A percentile compares a stretch with the other conserved stretches of the same genome.
Evolutionary conservation across 148 eudicot genomes (phyloP).

Genomic region (Cornus kousa): DNA sequence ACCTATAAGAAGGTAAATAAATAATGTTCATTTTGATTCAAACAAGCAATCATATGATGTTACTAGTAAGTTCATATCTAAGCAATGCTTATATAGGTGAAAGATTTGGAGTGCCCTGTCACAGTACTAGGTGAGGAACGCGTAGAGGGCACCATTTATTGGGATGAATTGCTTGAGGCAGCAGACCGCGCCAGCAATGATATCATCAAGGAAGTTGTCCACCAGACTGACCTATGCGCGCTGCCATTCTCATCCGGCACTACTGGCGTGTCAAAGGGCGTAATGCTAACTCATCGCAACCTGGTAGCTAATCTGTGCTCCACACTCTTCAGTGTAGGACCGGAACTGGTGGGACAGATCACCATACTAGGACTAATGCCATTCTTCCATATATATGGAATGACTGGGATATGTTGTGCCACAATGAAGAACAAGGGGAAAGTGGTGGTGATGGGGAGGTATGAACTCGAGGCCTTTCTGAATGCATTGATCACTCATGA

Average conservation of each 20-base stretch:
- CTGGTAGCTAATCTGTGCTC: conserved; percentile 85
- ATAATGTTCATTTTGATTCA: too few relatives aligned
- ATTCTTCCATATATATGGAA: conserved; percentile 88
- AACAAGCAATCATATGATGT: too few relatives aligned
- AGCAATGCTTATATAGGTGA: conserved; percentile 42
- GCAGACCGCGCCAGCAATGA: conserved; percentile 57
- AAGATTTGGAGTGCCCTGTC: conserved; percentile 58
- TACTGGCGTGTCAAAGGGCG: conserved; percentile 90
- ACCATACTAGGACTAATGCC: conserved; percentile 84
- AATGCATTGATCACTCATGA: conserved; percentile 57
- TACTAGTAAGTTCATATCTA: not conserved
- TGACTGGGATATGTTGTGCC: conserved; percentile 83
- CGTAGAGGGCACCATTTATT: conserved; percentile 59
- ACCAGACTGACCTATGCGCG: conserved; percentile 75
- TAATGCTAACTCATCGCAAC: conserved; percentile 83
- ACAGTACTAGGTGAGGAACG: conserved; percentile 60
- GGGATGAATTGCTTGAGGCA: conserved; percentile 72
- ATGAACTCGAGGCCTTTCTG: conserved; percentile 60
- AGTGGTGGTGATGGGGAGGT: conserved; percentile 83
- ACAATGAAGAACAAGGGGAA: conserved; percentile 86
- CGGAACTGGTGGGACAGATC: conserved; percentile 68
- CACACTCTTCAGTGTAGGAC: conserved; percentile 62
- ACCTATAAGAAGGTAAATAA: conserved; percentile 57
- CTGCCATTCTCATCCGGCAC: conserved; percentile 99
- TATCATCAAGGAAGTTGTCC: conserved; percentile 26